phyloP scores from a whole-genome alignment of 2,329 filamentous ascomycete genomes.

The Venturia carpophila region DNA sequence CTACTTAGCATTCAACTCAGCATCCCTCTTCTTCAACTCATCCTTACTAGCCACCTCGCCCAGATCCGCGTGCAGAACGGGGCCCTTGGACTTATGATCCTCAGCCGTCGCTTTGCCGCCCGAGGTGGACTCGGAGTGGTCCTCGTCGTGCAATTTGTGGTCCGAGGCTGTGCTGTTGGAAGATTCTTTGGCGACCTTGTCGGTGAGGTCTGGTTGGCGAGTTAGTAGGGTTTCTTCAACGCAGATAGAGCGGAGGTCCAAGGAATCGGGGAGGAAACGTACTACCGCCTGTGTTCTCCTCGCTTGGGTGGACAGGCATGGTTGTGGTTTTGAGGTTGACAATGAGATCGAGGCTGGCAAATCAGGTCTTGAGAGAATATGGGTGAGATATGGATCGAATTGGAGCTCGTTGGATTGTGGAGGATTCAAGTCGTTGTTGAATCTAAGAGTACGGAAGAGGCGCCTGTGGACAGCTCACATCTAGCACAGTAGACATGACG shows the following conservation, averaged over 20 bases:
- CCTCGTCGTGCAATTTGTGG: conserved; percentile 28
- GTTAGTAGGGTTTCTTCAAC: too few species aligned
- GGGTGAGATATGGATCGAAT: neutral
- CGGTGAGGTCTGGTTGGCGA: conserved; percentile 33
- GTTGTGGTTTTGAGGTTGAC: conserved; percentile 19
- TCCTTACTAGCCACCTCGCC: conserved; percentile 41
- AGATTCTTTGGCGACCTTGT: conserved; percentile 39
- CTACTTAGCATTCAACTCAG: conserved; percentile 42
- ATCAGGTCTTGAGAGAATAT: too few species aligned
- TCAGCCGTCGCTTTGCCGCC: conserved; percentile 30
- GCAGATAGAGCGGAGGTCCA: neutral
- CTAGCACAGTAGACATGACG: too few species aligned
- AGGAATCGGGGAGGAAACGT: conserved; percentile 22
- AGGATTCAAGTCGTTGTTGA: too few species aligned
- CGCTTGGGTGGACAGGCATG: conserved; percentile 37
- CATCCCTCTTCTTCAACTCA: conserved; percentile 42
- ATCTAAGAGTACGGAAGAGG: too few species aligned
- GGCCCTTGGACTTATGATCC: conserved; percentile 40
- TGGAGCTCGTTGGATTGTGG: neutral
- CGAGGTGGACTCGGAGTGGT: conserved; percentile 27
- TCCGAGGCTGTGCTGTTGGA: conserved; percentile 34
- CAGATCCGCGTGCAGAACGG: conserved; percentile 39
- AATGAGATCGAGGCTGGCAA: too few species aligned
- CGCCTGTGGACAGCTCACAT: too few species aligned
- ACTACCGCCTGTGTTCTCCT: conserved; percentile 35